Conservation (phyloP, 2,329 filamentous ascomycete genomes). For the Cryphonectria carpinicola region DNA sequence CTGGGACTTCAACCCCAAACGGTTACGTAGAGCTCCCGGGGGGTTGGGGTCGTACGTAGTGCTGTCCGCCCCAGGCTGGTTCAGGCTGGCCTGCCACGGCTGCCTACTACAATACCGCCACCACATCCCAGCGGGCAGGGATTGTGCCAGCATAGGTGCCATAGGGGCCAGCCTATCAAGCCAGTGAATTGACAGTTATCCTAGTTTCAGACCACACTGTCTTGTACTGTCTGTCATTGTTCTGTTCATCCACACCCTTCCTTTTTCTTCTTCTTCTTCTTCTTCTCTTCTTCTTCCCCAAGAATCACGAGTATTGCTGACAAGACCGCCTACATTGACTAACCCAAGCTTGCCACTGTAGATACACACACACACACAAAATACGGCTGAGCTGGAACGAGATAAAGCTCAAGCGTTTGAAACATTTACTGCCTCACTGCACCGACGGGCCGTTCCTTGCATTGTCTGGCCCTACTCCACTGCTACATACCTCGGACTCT, state of each 20-base stretch:
- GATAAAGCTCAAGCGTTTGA: background rate
- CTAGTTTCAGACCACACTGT: too few relatives aligned
- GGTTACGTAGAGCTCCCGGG: slow-evolving; percentile 8
- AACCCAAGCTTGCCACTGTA: background rate
- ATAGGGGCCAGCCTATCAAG: background rate
- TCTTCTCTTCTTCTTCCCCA: background rate
- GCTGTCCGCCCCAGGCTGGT: too few relatives aligned
- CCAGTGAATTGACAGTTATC: background rate
- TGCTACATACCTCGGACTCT: background rate
- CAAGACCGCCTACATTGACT: background rate
- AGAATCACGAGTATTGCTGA: background rate
- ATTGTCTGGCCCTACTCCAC: background rate
- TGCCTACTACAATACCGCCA: background rate
- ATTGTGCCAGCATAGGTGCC: background rate
- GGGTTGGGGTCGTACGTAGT: too few relatives aligned
- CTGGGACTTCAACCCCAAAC: background rate
- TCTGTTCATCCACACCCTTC: too few relatives aligned
- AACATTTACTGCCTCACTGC: slow-evolving; percentile 2
- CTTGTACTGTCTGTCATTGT: too few relatives aligned
- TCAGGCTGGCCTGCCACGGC: background rate
- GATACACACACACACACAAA: background rate
- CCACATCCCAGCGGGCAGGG: too few relatives aligned
- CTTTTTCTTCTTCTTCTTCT: too few relatives aligned
- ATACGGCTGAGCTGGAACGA: background rate
- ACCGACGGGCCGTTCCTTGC: background rate